A percentile compares a stretch with the other conserved stretches of the same genome.
Evolutionary conservation across 495 filamentous ascomycete genomes (phyloP).

Genomic region (Aspergillus campestris): DNA sequence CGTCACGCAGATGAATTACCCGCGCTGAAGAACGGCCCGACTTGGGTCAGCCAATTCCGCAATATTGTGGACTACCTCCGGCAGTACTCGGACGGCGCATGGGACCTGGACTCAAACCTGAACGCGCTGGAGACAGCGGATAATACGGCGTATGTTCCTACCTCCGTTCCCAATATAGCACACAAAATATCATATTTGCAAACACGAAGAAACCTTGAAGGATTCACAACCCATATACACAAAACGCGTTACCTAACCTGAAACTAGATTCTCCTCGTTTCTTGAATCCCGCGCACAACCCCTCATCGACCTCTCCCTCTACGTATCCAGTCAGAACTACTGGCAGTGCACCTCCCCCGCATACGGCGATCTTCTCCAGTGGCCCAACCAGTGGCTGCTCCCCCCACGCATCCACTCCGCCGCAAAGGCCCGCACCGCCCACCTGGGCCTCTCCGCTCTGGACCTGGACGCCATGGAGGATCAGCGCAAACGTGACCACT

Average conservation of each 20-base stretch:
- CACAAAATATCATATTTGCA: too few relatives aligned
- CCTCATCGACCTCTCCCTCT: slow-evolving; percentile 74
- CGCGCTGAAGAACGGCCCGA: slow-evolving; percentile 54
- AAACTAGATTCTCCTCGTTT: slow-evolving; percentile 49
- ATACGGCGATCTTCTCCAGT: slow-evolving; percentile 66
- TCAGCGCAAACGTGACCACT: slow-evolving; percentile 35
- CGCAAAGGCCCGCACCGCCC: slow-evolving; percentile 60
- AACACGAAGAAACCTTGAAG: too few relatives aligned
- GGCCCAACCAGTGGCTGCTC: slow-evolving; percentile 75
- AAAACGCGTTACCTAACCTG: neutral
- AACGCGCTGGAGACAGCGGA: slow-evolving; percentile 41
- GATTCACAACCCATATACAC: too few relatives aligned
- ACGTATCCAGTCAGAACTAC: slow-evolving; percentile 83
- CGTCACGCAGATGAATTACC: slow-evolving; percentile 58
- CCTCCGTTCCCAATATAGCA: neutral
- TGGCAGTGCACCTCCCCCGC: slow-evolving; percentile 60
- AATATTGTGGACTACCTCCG: slow-evolving; percentile 66
- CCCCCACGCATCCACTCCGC: slow-evolving; percentile 57
- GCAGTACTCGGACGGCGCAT: slow-evolving; percentile 41
- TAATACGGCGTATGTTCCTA: slow-evolving; percentile 42
- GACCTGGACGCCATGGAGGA: slow-evolving; percentile 49
- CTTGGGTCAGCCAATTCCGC: slow-evolving; percentile 61
- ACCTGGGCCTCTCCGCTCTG: slow-evolving; percentile 61
- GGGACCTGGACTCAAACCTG: slow-evolving; percentile 47
- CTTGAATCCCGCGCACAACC: slow-evolving; percentile 53